Conservation (phyloP, 2,329 filamentous ascomycete genomes). For the Alternaria infectoria region DNA sequence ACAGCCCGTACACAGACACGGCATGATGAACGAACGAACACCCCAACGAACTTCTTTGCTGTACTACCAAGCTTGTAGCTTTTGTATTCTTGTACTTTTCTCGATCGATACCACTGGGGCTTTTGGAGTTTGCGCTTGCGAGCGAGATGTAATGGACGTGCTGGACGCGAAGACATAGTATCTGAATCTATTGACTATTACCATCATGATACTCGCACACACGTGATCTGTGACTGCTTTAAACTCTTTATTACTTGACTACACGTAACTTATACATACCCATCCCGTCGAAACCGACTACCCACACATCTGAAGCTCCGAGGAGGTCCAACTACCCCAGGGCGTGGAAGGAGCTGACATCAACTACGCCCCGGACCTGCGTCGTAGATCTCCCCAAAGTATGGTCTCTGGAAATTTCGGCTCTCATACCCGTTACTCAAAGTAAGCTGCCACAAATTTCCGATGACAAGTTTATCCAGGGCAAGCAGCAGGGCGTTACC, state of each 20-base stretch:
- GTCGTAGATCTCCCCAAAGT: conserved; percentile 1
- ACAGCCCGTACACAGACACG: conserved; percentile 28
- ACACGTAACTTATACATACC: background rate
- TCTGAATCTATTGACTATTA: conserved; percentile 6
- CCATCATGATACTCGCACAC: background rate
- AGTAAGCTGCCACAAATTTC: conserved; percentile 1
- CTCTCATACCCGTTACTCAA: background rate
- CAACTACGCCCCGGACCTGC: conserved; percentile 6
- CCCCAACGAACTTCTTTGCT: conserved; percentile 8
- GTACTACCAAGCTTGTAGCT: conserved; percentile 10
- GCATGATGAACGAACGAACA: conserved; percentile 7
- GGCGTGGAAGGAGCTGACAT: background rate
- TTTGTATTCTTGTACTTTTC: conserved; percentile 5
- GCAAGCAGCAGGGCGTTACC: background rate
- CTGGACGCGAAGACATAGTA: conserved; percentile 10
- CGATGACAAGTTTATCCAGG: background rate
- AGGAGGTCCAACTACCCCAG: background rate
- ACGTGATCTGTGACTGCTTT: background rate
- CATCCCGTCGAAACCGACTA: background rate
- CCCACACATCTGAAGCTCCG: background rate
- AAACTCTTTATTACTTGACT: background rate
- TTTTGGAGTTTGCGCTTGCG: background rate
- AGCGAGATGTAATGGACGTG: conserved; percentile 8
- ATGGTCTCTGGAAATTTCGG: background rate
- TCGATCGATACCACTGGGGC: conserved; percentile 19